These are phyloP conservation scores for Syncephalastrum contaminatum DNA, from an alignment of 371 early-diverging fungal species.

Conservation along the genomic window DNA sequence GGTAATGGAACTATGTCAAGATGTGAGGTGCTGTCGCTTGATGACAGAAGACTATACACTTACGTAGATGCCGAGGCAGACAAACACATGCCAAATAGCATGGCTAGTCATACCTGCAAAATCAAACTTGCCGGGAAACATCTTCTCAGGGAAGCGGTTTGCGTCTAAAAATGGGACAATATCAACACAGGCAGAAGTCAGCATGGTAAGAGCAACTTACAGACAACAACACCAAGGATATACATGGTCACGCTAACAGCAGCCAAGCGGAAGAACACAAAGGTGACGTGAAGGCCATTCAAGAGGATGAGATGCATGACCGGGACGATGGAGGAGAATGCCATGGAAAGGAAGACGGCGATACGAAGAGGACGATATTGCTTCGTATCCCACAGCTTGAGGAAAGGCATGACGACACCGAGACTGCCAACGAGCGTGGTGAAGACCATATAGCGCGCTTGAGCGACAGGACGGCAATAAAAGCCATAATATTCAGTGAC, in stretches of 20 bases:
- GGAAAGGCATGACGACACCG: constrained; percentile 59
- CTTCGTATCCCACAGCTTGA: constrained; percentile 57
- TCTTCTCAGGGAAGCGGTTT: constrained; percentile 71
- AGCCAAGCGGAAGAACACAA: constrained; percentile 52
- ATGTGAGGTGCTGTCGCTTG: background rate
- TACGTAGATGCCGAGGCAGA: constrained; percentile 63
- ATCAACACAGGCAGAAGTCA: constrained; percentile 4
- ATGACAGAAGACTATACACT: constrained; percentile 8
- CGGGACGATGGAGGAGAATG: constrained; percentile 58
- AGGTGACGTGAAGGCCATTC: constrained; percentile 42
- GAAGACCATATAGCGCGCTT: constrained; percentile 54
- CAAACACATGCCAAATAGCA: constrained; percentile 78
- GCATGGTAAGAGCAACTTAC: constrained; percentile 12
- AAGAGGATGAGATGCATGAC: constrained; percentile 49
- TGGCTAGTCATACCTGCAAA: constrained; percentile 69
- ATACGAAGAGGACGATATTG: constrained; percentile 58
- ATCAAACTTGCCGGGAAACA: constrained; percentile 77
- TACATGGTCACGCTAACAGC: constrained; percentile 54
- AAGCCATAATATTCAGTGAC: constrained; percentile 65
- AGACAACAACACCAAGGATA: constrained; percentile 51
- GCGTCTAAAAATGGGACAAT: constrained; percentile 32
- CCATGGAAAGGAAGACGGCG: constrained; percentile 62
- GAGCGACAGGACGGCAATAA: constrained; percentile 52
- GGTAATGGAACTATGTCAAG: constrained; percentile 46
- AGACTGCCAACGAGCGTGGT: constrained; percentile 56